Conservation (phyloP, 805 yeast genomes). For the Wickerhamiella azyma region DNA sequence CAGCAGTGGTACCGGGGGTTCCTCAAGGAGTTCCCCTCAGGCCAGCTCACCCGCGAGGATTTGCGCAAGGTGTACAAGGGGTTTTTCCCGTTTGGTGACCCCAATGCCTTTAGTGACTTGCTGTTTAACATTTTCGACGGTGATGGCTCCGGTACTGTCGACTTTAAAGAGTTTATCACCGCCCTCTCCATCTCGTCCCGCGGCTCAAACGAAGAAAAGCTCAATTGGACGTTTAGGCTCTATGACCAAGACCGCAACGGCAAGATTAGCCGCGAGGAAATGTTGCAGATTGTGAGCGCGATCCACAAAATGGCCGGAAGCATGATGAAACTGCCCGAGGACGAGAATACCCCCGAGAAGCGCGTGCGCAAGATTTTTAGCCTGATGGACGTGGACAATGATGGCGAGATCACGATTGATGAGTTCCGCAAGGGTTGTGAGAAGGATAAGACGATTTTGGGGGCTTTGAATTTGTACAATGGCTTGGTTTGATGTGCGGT, state of each 20-base stretch:
- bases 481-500: constrained; percentile 54
- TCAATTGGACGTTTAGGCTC: constrained; percentile 77
- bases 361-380: constrained; percentile 72
- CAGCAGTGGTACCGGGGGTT: constrained; percentile 99
- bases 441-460: constrained; percentile 59
- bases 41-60: constrained; percentile 74
- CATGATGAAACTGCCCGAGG: constrained; percentile 77
- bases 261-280: constrained; percentile 57
- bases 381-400: constrained; percentile 54
- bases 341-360: constrained; percentile 82
- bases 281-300: constrained; percentile 65
- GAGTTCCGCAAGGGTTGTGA: constrained; percentile 77
- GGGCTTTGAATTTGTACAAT: constrained; percentile 67
- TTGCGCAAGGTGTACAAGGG: constrained; percentile 87
- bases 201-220: constrained; percentile 71
- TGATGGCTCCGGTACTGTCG: constrained; percentile 67
- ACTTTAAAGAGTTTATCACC: constrained; percentile 82
- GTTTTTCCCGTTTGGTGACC: constrained; percentile 97
- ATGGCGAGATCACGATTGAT: constrained; percentile 58
- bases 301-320: constrained; percentile 93
- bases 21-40: constrained; percentile 82
- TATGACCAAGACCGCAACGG: constrained; percentile 80
- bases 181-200: constrained; percentile 79
- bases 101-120: constrained; percentile 76
- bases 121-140: constrained; percentile 82